A percentile compares a stretch with the other conserved stretches of the same genome.
These are phyloP conservation scores for Avena eriantha DNA, from an alignment of 176 grass and related monocot genomes.

Conservation along the genomic window DNA sequence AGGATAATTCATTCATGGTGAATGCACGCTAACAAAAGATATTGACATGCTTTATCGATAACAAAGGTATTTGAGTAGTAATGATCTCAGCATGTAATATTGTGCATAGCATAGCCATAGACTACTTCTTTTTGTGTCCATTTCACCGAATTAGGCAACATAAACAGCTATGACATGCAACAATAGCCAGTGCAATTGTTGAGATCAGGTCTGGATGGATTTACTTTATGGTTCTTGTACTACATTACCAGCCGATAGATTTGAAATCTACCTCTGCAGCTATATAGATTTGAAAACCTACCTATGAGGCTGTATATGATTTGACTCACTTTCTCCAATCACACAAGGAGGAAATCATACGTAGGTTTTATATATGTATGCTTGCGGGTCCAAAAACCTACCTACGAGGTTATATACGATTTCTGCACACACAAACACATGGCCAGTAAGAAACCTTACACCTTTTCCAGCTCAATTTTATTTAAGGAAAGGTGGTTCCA, in stretches of 20 bases:
- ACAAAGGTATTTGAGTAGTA: not conserved
- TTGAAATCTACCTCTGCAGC: not conserved
- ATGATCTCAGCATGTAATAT: conserved; percentile 9
- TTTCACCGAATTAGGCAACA: conserved; percentile 16
- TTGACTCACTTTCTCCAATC: not conserved
- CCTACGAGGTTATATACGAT: not conserved
- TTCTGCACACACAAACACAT: not conserved
- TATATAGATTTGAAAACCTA: not conserved
- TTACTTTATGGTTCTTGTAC: not conserved
- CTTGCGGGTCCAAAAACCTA: not conserved
- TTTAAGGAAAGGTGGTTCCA: conserved; percentile 22
- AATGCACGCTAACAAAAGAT: conserved; percentile 10
- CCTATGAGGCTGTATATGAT: not conserved
- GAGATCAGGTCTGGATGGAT: not conserved
- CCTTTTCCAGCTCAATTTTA: conserved; percentile 21
- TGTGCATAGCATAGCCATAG: conserved; percentile 3
- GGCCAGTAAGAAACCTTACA: not conserved
- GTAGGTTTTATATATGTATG: not conserved
- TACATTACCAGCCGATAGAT: conserved; percentile 17
- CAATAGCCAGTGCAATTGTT: conserved; percentile 11
- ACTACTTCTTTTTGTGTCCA: not conserved
- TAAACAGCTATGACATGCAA: conserved; percentile 1
- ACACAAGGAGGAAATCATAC: not conserved
- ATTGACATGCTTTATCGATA: conserved; percentile 22
- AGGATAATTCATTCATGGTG: conserved; percentile 9